Evolutionary conservation across 225 moss, liverwort and hornwort genomes (phyloP).

Genomic region (Polytrichum commune): DNA sequence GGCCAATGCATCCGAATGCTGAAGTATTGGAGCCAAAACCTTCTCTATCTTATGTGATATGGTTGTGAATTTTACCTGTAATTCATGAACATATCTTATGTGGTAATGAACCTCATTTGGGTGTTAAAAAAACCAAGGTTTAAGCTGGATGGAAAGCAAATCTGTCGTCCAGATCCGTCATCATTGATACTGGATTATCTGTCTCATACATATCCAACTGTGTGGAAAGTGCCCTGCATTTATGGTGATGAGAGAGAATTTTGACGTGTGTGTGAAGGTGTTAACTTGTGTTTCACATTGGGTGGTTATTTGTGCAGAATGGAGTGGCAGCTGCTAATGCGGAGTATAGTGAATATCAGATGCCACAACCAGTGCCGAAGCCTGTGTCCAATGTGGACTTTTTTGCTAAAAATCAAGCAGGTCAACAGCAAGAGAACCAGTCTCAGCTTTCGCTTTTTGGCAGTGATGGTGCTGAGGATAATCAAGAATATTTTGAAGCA

Average conservation of each 20-base stretch:
- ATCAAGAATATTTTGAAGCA: slow-evolving; percentile 76
- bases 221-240: too few relatives aligned
- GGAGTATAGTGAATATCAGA: slow-evolving; percentile 68
- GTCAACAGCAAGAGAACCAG: slow-evolving; percentile 74
- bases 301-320: slow-evolving; percentile 54
- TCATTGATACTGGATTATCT: too few relatives aligned
- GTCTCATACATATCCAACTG: too few relatives aligned
- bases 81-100: too few relatives aligned
- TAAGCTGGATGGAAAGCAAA: too few relatives aligned
- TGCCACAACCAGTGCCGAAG: slow-evolving; percentile 73
- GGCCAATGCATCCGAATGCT: slow-evolving; percentile 42
- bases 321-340: slow-evolving; percentile 65
- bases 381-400: slow-evolving; percentile 88
- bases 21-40: slow-evolving; percentile 42
- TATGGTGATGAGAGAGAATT: too few relatives aligned
- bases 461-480: slow-evolving; percentile 62
- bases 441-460: slow-evolving; percentile 64
- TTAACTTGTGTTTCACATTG: slow-evolving; percentile 8
- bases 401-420: slow-evolving; percentile 84
- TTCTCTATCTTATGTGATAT: slow-evolving; percentile 4
- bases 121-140: too few relatives aligned
- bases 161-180: too few relatives aligned
- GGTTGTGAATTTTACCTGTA: too few relatives aligned
- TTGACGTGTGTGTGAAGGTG: too few relatives aligned
- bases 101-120: too few relatives aligned